Conservation (phyloP, 768 basidiomycete species). For the Leccinum arenicola region DNA sequence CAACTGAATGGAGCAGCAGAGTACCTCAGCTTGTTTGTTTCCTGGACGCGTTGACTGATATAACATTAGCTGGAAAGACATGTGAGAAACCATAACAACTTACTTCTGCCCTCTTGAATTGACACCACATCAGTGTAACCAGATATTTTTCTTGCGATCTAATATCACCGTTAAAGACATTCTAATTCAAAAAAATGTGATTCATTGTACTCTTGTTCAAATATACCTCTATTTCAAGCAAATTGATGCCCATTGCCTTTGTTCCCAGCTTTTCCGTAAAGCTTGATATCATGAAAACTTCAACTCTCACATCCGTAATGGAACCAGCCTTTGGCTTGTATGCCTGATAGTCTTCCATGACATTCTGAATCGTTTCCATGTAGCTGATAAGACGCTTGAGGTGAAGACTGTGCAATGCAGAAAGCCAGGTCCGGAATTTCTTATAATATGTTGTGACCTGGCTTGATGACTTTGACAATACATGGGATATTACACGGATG, state of each 20-base stretch:
- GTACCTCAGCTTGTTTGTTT: slow-evolving; percentile 39
- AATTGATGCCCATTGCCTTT: slow-evolving; percentile 72
- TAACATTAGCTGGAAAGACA: not conserved
- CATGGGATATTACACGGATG: no score
- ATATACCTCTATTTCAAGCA: slow-evolving; percentile 81
- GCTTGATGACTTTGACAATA: no score
- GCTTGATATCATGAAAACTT: slow-evolving; percentile 68
- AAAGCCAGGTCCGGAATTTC: no score
- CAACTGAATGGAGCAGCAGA: slow-evolving; percentile 77
- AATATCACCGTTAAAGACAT: not conserved
- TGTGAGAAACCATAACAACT: not conserved
- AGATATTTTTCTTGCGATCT: slow-evolving; percentile 81
- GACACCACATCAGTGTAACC: slow-evolving; percentile 71
- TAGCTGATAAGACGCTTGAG: no score
- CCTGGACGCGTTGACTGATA: slow-evolving; percentile 7
- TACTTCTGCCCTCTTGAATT: slow-evolving; percentile 38
- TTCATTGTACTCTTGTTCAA: slow-evolving; percentile 84
- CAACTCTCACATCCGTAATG: slow-evolving; percentile 30
- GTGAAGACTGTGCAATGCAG: no score
- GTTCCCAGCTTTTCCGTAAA: slow-evolving; percentile 65
- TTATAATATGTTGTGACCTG: no score
- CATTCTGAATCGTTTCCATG: no score
- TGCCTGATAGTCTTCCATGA: slow-evolving; percentile 48
- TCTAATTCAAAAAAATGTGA: slow-evolving; percentile 19
- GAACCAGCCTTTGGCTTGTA: slow-evolving; percentile 18